A percentile compares a stretch with the other conserved stretches of the same genome.
Conservation (phyloP, 192 early-diverging fungal species). For the Allomyces arbusculus region DNA sequence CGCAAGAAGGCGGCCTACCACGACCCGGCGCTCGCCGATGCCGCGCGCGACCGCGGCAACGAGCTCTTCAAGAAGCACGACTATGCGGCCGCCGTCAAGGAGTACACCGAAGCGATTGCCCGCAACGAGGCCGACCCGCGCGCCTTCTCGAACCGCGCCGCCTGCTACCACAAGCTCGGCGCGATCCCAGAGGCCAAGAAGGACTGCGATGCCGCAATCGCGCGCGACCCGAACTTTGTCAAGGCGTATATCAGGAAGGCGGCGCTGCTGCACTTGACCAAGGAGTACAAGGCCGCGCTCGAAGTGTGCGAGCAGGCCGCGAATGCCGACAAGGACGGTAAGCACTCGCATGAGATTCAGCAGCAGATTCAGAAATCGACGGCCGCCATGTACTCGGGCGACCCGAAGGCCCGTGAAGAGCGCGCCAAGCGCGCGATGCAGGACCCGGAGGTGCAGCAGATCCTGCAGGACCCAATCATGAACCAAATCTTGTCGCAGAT, state of each 20-base stretch:
- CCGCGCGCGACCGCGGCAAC: conserved; percentile 86
- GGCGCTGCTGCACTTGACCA: conserved; percentile 64
- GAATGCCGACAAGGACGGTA: conserved; percentile 57
- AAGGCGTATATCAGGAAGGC: conserved; percentile 95
- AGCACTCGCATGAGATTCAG: conserved; percentile 69
- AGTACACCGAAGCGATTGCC: conserved; percentile 93
- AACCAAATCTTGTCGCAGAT: conserved; percentile 89
- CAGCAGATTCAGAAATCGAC: conserved; percentile 62
- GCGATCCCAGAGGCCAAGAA: conserved; percentile 83
- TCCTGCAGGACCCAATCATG: conserved; percentile 89
- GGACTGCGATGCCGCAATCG: conserved; percentile 79
- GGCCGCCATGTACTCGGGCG: conserved; percentile 39
- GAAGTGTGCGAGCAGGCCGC: conserved; percentile 62
- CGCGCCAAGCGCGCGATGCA: conserved; percentile 61
- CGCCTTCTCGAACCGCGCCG: conserved; percentile 90
- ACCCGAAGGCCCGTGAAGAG: conserved; percentile 53
- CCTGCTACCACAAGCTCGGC: conserved; percentile 84
- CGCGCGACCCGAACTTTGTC: conserved; percentile 67
- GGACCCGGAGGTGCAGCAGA: conserved; percentile 72
- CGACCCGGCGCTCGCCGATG: conserved; percentile 58
- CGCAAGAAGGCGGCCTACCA: conserved; percentile 70
- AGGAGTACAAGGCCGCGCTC: conserved; percentile 66
- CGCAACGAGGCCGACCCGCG: conserved; percentile 75
- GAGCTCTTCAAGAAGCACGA: conserved; percentile 74
- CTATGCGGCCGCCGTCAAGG: conserved; percentile 66